Percentiles rank a stretch among this genome's conserved stretches.
phyloP scores from a whole-genome alignment of 495 filamentous ascomycete genomes.

The Lasiosphaeria ovina region DNA sequence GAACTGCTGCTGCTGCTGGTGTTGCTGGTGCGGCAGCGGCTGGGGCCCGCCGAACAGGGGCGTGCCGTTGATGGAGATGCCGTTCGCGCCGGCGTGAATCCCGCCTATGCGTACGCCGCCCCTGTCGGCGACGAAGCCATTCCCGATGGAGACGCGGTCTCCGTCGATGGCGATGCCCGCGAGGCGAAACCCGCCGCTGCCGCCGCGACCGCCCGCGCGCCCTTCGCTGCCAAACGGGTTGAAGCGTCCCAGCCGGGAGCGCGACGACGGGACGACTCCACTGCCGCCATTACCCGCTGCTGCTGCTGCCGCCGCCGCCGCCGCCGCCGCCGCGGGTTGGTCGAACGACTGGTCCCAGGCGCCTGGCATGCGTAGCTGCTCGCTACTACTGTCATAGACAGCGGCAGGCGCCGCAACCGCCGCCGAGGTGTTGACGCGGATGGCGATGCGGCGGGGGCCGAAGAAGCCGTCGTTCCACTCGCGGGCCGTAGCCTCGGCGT shows the following conservation, averaged over 20 bases:
- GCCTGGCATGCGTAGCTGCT: constrained; percentile 20
- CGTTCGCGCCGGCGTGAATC: constrained; percentile 29
- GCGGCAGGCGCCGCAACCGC: neutral
- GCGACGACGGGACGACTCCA: neutral
- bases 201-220: neutral
- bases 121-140: constrained; percentile 38
- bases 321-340: neutral
- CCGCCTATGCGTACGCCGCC: constrained; percentile 41
- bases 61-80: constrained; percentile 33
- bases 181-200: constrained; percentile 29
- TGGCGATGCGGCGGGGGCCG: constrained; percentile 34
- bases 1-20: no score
- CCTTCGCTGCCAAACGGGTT: constrained; percentile 2
- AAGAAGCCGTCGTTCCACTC: constrained; percentile 56
- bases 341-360: constrained; percentile 27
- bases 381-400: neutral
- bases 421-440: constrained; percentile 8
- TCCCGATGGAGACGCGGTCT: constrained; percentile 39
- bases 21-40: no score
- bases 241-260: constrained; percentile 15
- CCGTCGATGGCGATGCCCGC: constrained; percentile 37
- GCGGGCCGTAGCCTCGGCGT: constrained; percentile 35
- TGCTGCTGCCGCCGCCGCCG: neutral
- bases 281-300: neutral
- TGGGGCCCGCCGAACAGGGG: constrained; percentile 21